Percentiles rank a stretch among this genome's conserved stretches.
These are phyloP conservation scores for Suillus alpinus DNA, from an alignment of 768 basidiomycete species.

Conservation along the genomic window DNA sequence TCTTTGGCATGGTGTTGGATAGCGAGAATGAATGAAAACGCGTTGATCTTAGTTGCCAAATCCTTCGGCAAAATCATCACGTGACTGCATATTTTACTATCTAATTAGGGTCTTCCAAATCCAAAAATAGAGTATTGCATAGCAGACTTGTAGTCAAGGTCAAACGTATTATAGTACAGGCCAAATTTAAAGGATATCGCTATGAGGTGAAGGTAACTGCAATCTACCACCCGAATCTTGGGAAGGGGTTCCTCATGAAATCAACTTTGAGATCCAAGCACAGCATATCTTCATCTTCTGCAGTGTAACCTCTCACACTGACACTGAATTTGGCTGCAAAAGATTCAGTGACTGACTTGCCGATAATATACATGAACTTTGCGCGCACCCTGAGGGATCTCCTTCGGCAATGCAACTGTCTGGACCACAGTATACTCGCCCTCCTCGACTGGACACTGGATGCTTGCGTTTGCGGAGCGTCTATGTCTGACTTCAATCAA, in stretches of 20 bases:
- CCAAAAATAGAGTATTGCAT: not conserved
- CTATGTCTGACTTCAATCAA: slow-evolving; percentile 37
- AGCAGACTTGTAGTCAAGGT: not conserved
- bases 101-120: not conserved
- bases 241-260: slow-evolving; percentile 52
- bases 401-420: slow-evolving; percentile 82
- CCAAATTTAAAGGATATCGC: not conserved
- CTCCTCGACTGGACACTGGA: slow-evolving; percentile 81
- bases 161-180: not conserved
- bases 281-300: slow-evolving; percentile 68
- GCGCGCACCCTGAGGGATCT: slow-evolving; percentile 76
- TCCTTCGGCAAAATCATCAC: not conserved
- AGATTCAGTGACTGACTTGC: slow-evolving; percentile 6
- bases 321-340: slow-evolving; percentile 80
- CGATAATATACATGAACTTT: not conserved
- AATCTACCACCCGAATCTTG: slow-evolving; percentile 23
- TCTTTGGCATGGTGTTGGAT: slow-evolving; percentile 70
- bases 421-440: slow-evolving; percentile 76
- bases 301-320: slow-evolving; percentile 65
- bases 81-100: not conserved
- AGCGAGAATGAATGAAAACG: not conserved
- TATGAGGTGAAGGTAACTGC: not conserved
- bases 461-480: slow-evolving; percentile 64
- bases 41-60: not conserved
- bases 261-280: slow-evolving; percentile 81